Evolutionary conservation across 495 filamentous ascomycete species (phyloP).

Genomic region (Aspergillus bertholletiae): DNA sequence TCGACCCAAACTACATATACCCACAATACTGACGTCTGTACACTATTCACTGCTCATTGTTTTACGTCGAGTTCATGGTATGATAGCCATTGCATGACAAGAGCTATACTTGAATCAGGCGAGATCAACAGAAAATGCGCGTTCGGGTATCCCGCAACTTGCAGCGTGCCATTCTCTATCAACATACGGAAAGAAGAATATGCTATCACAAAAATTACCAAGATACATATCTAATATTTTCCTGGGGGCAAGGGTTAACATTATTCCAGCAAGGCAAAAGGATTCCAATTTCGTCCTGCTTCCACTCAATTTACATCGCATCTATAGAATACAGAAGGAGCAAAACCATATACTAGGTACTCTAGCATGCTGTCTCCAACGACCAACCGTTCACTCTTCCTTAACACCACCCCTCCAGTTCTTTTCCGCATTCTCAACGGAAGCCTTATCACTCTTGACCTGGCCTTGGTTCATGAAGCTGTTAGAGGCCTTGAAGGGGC

Average conservation of each 20-base stretch:
- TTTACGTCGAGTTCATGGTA: not conserved
- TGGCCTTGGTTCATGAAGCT: conserved; percentile 77
- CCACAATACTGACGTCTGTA: not conserved
- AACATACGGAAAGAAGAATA: not conserved
- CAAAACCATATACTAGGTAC: not conserved
- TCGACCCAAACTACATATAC: not conserved
- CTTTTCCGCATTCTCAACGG: conserved; percentile 82
- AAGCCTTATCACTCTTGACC: conserved; percentile 94
- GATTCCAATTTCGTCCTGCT: not conserved
- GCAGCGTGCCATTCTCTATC: not conserved
- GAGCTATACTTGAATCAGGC: not conserved
- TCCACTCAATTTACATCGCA: not conserved
- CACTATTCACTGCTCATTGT: not conserved
- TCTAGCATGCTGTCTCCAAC: not conserved
- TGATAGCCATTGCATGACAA: not conserved
- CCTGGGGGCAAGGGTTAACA: not conserved
- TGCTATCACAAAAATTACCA: conserved; percentile 1
- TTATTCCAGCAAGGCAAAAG: not conserved
- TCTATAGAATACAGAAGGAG: conserved; percentile 14
- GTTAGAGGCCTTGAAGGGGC: conserved; percentile 84
- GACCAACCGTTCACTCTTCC: conserved; percentile 65
- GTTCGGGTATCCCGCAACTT: not conserved
- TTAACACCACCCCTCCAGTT: conserved; percentile 82
- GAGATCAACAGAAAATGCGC: not conserved
- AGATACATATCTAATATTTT: not conserved